Evolutionary conservation across 2,329 filamentous ascomycete species (phyloP).

Genomic region (Cercospora brassicicola): DNA sequence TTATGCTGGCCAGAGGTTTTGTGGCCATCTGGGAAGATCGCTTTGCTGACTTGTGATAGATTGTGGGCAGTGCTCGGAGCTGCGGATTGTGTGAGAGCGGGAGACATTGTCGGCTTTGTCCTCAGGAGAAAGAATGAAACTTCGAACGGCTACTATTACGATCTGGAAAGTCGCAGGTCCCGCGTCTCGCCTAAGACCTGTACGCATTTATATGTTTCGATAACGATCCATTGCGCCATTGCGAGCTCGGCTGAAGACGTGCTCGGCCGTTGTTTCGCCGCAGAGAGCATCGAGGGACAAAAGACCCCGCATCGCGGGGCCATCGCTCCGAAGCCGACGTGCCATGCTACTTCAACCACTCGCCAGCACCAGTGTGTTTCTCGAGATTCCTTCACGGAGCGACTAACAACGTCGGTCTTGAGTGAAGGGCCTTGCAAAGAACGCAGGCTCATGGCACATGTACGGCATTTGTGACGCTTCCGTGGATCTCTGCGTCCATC

Average conservation of each 20-base stretch:
- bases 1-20: constrained; percentile 72
- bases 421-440: background rate
- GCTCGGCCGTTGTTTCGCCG: constrained; percentile 1
- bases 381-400: background rate
- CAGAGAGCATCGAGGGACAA: background rate
- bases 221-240: constrained; percentile 3
- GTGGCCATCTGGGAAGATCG: constrained; percentile 64
- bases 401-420: background rate
- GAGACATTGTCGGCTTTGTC: constrained; percentile 17
- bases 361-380: background rate
- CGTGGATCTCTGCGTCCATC: background rate
- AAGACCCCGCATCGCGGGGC: background rate
- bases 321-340: background rate
- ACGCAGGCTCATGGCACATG: too few species aligned
- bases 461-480: too few species aligned
- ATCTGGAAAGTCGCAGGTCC: background rate
- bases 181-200: background rate
- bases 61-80: constrained; percentile 16
- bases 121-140: too few species aligned
- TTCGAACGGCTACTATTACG: background rate
- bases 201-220: background rate
- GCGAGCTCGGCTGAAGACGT: constrained; percentile 6
- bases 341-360: background rate
- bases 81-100: constrained; percentile 20
- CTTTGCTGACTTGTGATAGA: constrained; percentile 40